Base-by-base conservation (phyloP, 352 stramenopile species). In the Aphanomyces euteiches region DNA sequence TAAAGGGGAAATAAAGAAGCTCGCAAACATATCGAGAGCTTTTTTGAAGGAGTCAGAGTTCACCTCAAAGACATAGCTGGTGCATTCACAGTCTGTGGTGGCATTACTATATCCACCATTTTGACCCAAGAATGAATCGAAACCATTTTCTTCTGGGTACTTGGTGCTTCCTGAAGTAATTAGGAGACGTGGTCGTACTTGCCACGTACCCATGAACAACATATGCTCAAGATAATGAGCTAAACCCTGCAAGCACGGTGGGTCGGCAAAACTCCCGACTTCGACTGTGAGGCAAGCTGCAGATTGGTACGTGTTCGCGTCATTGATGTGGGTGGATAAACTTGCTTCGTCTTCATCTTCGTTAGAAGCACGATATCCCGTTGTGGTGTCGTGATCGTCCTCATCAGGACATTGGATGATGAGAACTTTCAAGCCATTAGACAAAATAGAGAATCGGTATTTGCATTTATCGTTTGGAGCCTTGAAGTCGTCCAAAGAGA, bases 111-210 rank as follows among this genome's bases (percentile, higher is more conserved):
- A 85, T 36, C 90, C 89, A 8, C 89, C 90, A 65, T 92, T 75
- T 6, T 73, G 54, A 40, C 66, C 82, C 37, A 97, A 74, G 69
- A 89, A 96, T n/a, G 74, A 47, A 65, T 93, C 87, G 73, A 93
- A 97, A 63, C 74, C 81, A 75, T 97, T 96, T 71, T 97, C 89
- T 47, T 90, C 82, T 12, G 88, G 89, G 76, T 92, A 96, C 64
- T 93, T 94, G 36, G 69, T 53, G 47, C 77, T 90, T 19, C 74
- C 84, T 73, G 38, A 34, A 38, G 28, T 13, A 63, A n/a, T 37
- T 17, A 17, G 13, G 34, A 40, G 13, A 39, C 7, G 21, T 48
- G 10, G 1, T 40, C 8, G n/a, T n/a, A 17, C 34, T 36, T 19
- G 21, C 21, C 28, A 13, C 17, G 12, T 54, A 66, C 69, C 71